These are phyloP conservation scores for Trypanosoma rangeli DNA, from an alignment of 208 protist genomes.

Conservation along the genomic window DNA sequence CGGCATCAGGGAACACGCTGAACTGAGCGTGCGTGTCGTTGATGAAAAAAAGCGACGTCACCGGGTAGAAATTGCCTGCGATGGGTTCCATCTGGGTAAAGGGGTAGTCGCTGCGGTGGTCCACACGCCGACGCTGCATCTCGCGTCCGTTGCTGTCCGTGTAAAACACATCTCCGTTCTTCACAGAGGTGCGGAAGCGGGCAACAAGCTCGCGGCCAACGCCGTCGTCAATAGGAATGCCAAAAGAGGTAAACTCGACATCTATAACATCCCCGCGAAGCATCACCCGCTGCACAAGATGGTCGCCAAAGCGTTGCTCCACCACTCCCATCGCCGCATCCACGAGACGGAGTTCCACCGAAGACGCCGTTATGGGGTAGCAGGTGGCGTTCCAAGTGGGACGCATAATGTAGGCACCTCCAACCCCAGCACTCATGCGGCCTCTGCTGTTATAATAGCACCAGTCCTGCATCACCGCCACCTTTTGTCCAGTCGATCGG, in stretches of 20 bases:
- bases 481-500: background rate
- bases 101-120: constrained; percentile 13
- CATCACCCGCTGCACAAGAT: constrained; percentile 15
- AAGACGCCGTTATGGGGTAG: background rate
- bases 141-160: constrained; percentile 58
- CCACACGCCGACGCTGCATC: constrained; percentile 32
- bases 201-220: constrained; percentile 19
- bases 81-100: constrained; percentile 41
- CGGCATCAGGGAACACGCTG: constrained; percentile 31
- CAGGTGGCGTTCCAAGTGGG: constrained; percentile 3
- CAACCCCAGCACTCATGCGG: background rate
- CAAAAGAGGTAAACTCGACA: constrained; percentile 23
- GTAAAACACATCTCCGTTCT: constrained; percentile 31
- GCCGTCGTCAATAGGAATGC: constrained; percentile 15
- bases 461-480: constrained; percentile 15
- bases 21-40: constrained; percentile 26
- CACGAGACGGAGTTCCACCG: background rate
- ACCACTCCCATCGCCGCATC: constrained; percentile 7
- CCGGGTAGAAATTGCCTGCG: constrained; percentile 67
- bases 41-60: constrained; percentile 38
- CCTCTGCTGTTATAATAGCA: constrained; percentile 19
- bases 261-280: constrained; percentile 17
- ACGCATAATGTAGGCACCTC: constrained; percentile 27
- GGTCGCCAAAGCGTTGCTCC: constrained; percentile 15
- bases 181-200: constrained; percentile 15